Evolutionary conservation across 139 green algal genomes (phyloP), one percentile per base, ranked within the genome.

Genomic region (Spirogloea muscicola): DNA sequence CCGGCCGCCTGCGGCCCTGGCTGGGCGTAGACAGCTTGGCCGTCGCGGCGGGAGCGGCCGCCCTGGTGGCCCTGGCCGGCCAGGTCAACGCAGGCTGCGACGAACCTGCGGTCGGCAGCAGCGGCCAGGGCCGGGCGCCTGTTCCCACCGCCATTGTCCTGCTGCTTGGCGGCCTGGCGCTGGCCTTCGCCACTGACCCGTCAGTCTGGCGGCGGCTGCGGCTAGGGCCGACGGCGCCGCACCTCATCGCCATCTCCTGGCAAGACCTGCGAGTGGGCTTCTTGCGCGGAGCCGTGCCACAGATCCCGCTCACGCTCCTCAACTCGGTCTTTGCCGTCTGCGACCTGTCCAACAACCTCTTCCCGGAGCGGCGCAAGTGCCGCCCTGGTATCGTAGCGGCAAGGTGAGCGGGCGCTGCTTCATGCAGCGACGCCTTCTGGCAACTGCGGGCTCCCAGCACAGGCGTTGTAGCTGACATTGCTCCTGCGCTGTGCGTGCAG

Each of bases 271-370:
- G 49, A 5, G 49, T 27, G 16, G 49, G 49, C n/a, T 60, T 60
- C 10, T 68, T 46, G 46, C 2, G 39, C 27, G 64, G 25, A 2
- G 64, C 60, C 2, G 39, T 88, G 25, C 78, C 84, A 13, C 83
- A 87, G 74, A 66, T 90, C 40, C 82, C 83, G 40, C 81, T 90
- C 27, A 90, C 86, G 13, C 51, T 55, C 0, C 82, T 96, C 48
- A 96, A 94, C 80, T 91, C 86, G 1, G 90, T 94, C 16, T 74
- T 96, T 3, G 84, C 86, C 0, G 88, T 93, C 6, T 88, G 82
- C 36, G 81, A 91, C 44, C 83, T 96, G 34, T 82, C 86, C 0
- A 29, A 60, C 9, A 65, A 89, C 29, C 80, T 93, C 46, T 96
- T 60, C 16, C 49, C 49, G 49, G 5, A 13, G 89, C 42, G 6